phyloP scores from a whole-genome alignment of 2,329 filamentous ascomycete genomes.

The Pseudonectria buxi region DNA sequence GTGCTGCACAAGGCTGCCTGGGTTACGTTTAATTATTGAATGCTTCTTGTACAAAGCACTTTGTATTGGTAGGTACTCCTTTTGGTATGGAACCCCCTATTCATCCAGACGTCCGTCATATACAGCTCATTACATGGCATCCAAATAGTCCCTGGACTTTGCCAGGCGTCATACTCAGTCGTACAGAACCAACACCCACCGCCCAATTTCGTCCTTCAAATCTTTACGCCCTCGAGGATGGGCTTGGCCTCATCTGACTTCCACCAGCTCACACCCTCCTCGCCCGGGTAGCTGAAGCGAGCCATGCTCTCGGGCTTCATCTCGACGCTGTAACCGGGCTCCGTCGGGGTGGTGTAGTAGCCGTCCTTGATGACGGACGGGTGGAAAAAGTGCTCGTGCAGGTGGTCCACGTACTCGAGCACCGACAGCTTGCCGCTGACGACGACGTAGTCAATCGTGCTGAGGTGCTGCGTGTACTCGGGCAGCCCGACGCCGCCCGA shows the following conservation, averaged over 20 bases:
- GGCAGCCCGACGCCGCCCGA: conserved; percentile 84
- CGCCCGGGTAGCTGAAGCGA: conserved; percentile 66
- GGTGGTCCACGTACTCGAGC: conserved; percentile 85
- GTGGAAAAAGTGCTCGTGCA: conserved; percentile 89
- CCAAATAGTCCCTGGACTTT: too few species aligned
- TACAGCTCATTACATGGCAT: too few species aligned
- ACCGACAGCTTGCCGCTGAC: conserved; percentile 76
- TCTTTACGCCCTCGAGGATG: conserved; percentile 60
- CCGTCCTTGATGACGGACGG: conserved; percentile 75
- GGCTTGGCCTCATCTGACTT: conserved; percentile 67
- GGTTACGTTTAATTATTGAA: too few species aligned
- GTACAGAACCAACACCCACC: too few species aligned
- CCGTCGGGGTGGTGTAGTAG: conserved; percentile 78
- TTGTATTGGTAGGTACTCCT: too few species aligned
- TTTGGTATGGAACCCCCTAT: too few species aligned
- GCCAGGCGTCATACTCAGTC: too few species aligned
- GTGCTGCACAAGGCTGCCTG: too few species aligned
- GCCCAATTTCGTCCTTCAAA: conserved; percentile 26
- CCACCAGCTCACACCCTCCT: conserved; percentile 80
- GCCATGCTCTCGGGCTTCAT: conserved; percentile 90
- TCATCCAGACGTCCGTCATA: too few species aligned
- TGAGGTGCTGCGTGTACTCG: conserved; percentile 89
- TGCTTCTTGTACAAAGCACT: too few species aligned
- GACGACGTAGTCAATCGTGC: conserved; percentile 86
- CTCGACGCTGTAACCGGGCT: conserved; percentile 85